phyloP scores from a whole-genome alignment of 139 green algal species.

The Auxenochlorella pyrenoidosa region DNA sequence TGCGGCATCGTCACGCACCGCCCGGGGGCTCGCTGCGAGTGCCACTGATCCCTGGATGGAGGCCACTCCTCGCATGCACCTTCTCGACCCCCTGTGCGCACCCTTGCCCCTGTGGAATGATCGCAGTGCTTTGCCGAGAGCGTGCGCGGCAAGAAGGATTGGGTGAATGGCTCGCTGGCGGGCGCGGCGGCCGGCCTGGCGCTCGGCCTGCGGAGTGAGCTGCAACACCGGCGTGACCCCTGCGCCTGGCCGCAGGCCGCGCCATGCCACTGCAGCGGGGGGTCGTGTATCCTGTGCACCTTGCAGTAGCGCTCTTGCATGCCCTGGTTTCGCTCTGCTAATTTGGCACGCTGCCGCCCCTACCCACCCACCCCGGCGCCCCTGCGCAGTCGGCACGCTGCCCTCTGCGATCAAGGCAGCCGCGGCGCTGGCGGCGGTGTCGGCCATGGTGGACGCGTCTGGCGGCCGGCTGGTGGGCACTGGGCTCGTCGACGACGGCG shows the following conservation, averaged over 20 bases:
- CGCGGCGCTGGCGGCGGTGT: slow-evolving; percentile 46
- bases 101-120: no score
- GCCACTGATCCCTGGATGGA: no score
- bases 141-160: slow-evolving; percentile 59
- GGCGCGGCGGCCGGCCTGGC: slow-evolving; percentile 45
- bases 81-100: no score
- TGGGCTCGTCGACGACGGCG: slow-evolving; percentile 48
- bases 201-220: slow-evolving; percentile 52
- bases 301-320: neutral
- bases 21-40: no score
- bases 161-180: slow-evolving; percentile 54
- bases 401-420: slow-evolving; percentile 47
- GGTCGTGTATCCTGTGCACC: no score
- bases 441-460: slow-evolving; percentile 46
- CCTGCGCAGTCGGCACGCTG: slow-evolving; percentile 43
- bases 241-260: neutral
- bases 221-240: neutral
- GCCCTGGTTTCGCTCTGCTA: neutral
- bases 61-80: no score
- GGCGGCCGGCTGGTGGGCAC: slow-evolving; percentile 37
- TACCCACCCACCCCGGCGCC: neutral
- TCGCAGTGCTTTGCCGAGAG: slow-evolving; percentile 50
- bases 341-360: no score
- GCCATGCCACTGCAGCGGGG: no score
- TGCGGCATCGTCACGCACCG: no score